Base-by-base conservation (phyloP, 345 rosid genomes). In the Dimocarpus longan region DNA sequence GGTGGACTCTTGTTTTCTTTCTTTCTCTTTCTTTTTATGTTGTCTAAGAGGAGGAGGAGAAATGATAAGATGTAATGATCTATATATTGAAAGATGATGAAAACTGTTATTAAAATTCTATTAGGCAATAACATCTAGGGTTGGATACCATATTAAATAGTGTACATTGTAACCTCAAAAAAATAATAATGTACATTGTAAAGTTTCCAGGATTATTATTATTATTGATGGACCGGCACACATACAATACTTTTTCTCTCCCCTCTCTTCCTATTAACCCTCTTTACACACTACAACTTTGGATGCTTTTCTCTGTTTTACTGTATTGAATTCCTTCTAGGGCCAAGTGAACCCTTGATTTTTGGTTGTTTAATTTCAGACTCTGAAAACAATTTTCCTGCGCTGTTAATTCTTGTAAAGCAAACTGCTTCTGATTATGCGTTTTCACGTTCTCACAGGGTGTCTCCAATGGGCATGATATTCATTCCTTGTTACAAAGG, bases 401-500 rank as follows among this genome's bases (percentile, higher is more conserved):
- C 50, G 71, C 16, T 62, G 57, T 2, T 68, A n/a, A 15, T 32
- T n/a, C 64, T 52, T 54, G 54, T 21, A 24, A 18, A 6, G 42
- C 5, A 40, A 62, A 59, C 28, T 22, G 65, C 28, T 44, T 60
- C 80, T 81, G 44, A 80, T 73, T 44, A 52, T 57, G 52, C 63
- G 40, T 76, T 13, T 44, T 67, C 24, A 62, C 74, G 71, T 73
- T 63, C 71, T 76, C 83, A 81, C 93, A 95, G 99, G 91, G 79
- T 90, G 78, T 90, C 93, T 80, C 97, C 97, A 5, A 95, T 93
- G 99, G 99, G 98, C 85, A 95, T 95, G 97, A 84, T 93, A 78
- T 95, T 95, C 85, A 95, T 93, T 80, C 99, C 99, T 11, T 95
- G 99, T 80, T 93, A 90, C 89, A 95, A 89, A 92, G 99, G 99